phyloP scores from a whole-genome alignment of 305 asterid species.

The Lippia alba region DNA sequence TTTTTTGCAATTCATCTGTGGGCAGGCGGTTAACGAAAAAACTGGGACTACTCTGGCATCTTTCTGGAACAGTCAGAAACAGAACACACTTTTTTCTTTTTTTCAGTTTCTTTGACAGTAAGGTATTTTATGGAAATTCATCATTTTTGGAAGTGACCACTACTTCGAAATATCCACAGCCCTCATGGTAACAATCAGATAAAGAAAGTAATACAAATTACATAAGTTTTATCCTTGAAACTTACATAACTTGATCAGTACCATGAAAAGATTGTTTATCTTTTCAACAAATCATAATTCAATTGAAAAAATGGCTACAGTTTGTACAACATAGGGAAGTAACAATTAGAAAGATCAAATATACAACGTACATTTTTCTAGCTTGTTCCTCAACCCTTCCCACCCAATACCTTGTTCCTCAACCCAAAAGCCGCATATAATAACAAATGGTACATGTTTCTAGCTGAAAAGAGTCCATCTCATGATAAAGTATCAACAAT shows the following conservation, averaged over 20 bases:
- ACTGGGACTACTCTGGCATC: neutral
- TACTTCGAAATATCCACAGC: conserved; percentile 10
- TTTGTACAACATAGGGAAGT: neutral
- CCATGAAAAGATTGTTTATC: conserved; percentile 3
- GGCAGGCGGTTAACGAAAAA: neutral
- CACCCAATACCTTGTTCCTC: conserved; percentile 9
- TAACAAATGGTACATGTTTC: neutral
- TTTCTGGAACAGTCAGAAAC: neutral
- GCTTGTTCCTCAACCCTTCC: neutral
- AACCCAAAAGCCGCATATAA: neutral
- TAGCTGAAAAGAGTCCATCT: neutral
- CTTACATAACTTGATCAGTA: conserved; percentile 12
- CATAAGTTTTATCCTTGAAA: neutral
- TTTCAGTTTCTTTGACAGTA: too few relatives aligned
- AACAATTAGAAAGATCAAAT: neutral
- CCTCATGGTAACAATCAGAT: neutral
- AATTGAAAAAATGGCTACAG: too few relatives aligned
- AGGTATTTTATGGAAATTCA: neutral
- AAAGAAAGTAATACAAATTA: neutral
- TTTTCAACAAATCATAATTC: too few relatives aligned
- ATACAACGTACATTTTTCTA: too few relatives aligned
- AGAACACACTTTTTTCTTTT: neutral
- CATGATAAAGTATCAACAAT: neutral
- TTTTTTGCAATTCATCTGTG: neutral
- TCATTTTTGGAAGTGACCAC: conserved; percentile 6